A percentile compares a stretch with the other conserved stretches of the same genome.
Evolutionary conservation across 257 asterid species (phyloP).

Genomic region (Cruciata laevipes): DNA sequence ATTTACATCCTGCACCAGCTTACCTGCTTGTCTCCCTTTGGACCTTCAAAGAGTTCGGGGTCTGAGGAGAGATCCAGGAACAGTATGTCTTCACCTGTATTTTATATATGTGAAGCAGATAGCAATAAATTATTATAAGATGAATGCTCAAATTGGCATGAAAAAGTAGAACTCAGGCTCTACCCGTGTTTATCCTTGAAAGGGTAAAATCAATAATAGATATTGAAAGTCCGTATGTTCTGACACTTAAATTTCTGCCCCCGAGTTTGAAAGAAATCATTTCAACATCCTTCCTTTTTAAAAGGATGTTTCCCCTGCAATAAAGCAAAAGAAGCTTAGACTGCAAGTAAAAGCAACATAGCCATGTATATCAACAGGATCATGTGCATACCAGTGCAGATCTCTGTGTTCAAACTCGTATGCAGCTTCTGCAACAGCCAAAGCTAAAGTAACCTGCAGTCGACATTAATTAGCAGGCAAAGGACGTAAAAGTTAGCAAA

Average conservation of each 20-base stretch:
- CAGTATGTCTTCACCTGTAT: slow-evolving; percentile 85
- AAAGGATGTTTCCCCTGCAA: slow-evolving; percentile 84
- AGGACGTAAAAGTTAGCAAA: slow-evolving; percentile 3
- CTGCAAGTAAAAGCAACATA: slow-evolving; percentile 18
- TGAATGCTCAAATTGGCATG: slow-evolving; percentile 5
- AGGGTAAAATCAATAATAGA: slow-evolving; percentile 94
- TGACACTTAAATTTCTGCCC: slow-evolving; percentile 50
- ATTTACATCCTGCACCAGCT: slow-evolving; percentile 11
- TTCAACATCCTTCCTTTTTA: slow-evolving; percentile 55
- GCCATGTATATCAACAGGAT: slow-evolving; percentile 17
- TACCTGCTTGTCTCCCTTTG: slow-evolving; percentile 81
- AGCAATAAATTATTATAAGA: not conserved
- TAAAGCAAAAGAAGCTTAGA: slow-evolving; percentile 12
- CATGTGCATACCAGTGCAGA: slow-evolving; percentile 70
- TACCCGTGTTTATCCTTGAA: slow-evolving; percentile 90
- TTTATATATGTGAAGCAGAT: not conserved
- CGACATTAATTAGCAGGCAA: slow-evolving; percentile 16
- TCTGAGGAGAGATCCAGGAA: slow-evolving; percentile 85
- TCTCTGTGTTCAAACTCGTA: slow-evolving; percentile 94
- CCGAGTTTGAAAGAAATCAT: slow-evolving; percentile 63
- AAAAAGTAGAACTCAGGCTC: slow-evolving; percentile 3
- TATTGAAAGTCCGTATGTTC: slow-evolving; percentile 61
- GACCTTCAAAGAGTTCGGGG: slow-evolving; percentile 86
- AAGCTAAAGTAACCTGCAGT: slow-evolving; percentile 70
- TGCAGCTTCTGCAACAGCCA: slow-evolving; percentile 94